Conservation (phyloP, 2,329 filamentous ascomycete species). For the Boeremia lycopersici region DNA sequence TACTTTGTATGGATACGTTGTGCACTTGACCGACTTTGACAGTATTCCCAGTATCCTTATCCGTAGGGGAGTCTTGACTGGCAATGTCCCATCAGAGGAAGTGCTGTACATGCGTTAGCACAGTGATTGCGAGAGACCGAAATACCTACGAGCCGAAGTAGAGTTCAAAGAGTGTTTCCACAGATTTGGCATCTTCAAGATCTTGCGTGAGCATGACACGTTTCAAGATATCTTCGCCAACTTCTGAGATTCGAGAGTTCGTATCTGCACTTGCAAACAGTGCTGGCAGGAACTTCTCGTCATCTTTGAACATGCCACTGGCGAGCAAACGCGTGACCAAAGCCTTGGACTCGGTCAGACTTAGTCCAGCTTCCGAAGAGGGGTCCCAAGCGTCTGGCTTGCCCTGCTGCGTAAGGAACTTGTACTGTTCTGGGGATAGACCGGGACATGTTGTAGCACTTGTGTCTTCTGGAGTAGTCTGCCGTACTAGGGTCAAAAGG, state of each 20-base stretch:
- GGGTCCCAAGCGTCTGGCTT: constrained; percentile 74
- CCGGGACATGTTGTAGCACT: constrained; percentile 61
- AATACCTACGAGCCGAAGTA: constrained; percentile 63
- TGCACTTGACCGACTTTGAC: constrained; percentile 76
- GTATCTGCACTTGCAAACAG: constrained; percentile 82
- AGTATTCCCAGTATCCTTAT: constrained; percentile 78
- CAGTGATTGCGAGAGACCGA: not conserved
- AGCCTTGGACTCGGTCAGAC: constrained; percentile 72
- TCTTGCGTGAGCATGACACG: constrained; percentile 70
- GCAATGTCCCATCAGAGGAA: constrained; percentile 49
- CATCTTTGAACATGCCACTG: constrained; percentile 83
- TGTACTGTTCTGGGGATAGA: constrained; percentile 68
- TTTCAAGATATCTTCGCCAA: constrained; percentile 90
- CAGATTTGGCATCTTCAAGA: constrained; percentile 69
- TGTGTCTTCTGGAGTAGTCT: constrained; percentile 43
- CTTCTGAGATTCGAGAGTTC: constrained; percentile 79
- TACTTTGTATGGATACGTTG: constrained; percentile 71
- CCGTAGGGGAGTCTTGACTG: constrained; percentile 70
- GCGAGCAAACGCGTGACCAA: constrained; percentile 74
- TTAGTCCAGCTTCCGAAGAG: constrained; percentile 64
- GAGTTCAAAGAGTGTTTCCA: constrained; percentile 71
- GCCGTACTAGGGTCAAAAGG: constrained; percentile 60
- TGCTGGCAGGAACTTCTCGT: constrained; percentile 82
- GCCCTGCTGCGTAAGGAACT: constrained; percentile 69
- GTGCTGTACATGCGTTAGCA: constrained; percentile 15